phyloP scores from a whole-genome alignment of 2,329 filamentous ascomycete species.

The Falciphora oryzae region DNA sequence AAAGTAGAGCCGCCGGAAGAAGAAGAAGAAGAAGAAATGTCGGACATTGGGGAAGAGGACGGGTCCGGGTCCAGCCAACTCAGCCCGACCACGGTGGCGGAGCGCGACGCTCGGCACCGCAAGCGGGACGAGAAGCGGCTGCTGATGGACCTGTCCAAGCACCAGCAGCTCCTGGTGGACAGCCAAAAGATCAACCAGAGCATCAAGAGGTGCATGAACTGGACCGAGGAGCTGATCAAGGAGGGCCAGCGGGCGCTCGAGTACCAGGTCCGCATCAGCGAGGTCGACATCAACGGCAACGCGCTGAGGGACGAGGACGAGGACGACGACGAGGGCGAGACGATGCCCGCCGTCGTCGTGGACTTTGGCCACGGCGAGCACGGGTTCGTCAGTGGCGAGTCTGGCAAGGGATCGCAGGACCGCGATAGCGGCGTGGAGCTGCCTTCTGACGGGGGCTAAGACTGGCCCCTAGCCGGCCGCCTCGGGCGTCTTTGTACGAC shows the following conservation, averaged over 20 bases:
- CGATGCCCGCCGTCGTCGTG: slow-evolving; percentile 13
- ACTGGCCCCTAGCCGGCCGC: too few species aligned
- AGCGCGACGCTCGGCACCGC: slow-evolving; percentile 48
- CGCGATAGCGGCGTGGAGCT: slow-evolving; percentile 49
- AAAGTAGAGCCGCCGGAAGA: slow-evolving; percentile 37
- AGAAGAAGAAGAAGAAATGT: slow-evolving; percentile 45
- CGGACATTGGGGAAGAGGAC: slow-evolving; percentile 37
- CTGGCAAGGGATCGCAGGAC: slow-evolving; percentile 35
- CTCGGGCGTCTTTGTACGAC: neutral
- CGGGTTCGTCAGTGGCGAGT: slow-evolving; percentile 8
- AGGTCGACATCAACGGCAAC: slow-evolving; percentile 75
- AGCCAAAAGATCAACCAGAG: slow-evolving; percentile 95
- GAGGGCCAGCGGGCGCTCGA: slow-evolving; percentile 84
- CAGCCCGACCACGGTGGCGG: slow-evolving; percentile 33
- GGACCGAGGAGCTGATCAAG: slow-evolving; percentile 84
- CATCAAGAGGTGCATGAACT: slow-evolving; percentile 79
- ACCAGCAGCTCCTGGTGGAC: slow-evolving; percentile 81
- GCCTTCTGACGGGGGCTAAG: slow-evolving; percentile 31
- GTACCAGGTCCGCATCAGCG: slow-evolving; percentile 72
- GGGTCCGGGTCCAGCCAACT: slow-evolving; percentile 25
- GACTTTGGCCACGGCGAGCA: slow-evolving; percentile 23
- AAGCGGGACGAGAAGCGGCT: slow-evolving; percentile 75
- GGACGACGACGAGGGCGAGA: slow-evolving; percentile 29
- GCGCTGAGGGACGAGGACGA: slow-evolving; percentile 68
- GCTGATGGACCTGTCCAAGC: slow-evolving; percentile 79